Conservation (phyloP, 2,329 filamentous ascomycete species). For the Dactylellina parvicollis region DNA sequence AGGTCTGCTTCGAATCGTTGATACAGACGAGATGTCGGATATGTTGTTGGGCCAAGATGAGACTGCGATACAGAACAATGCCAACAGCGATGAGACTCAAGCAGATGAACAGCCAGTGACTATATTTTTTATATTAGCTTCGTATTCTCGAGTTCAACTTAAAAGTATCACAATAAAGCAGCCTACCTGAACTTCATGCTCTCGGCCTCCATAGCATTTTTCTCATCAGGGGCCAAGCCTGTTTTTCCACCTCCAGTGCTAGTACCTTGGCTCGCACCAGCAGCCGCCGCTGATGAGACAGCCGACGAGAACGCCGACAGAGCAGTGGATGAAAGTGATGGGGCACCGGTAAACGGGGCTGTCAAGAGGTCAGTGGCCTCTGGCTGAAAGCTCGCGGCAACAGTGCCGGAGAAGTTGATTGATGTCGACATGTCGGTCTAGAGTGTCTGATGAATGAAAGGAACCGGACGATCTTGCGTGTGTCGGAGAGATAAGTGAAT, state of each 20-base stretch:
- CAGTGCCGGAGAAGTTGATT: constrained; percentile 40
- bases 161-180: neutral
- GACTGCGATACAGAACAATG: constrained; percentile 27
- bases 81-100: constrained; percentile 24
- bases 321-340: neutral
- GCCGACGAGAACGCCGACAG: constrained; percentile 27
- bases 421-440: constrained; percentile 35
- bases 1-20: constrained; percentile 43
- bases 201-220: constrained; percentile 45
- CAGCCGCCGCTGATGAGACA: constrained; percentile 18
- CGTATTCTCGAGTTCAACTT: neutral
- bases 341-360: constrained; percentile 13
- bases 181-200: constrained; percentile 44
- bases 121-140: neutral
- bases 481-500: constrained; percentile 5
- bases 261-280: constrained; percentile 11
- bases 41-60: constrained; percentile 29
- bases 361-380: constrained; percentile 24
- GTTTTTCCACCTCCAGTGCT: constrained; percentile 9
- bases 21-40: constrained; percentile 48
- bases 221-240: constrained; percentile 25
- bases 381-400: constrained; percentile 15
- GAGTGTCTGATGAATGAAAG: neutral
- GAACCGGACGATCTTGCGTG: constrained; percentile 2
- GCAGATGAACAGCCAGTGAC: constrained; percentile 44